Evolutionary conservation across 106 monocot species (phyloP).

Genomic region (Dendrobium officinale): DNA sequence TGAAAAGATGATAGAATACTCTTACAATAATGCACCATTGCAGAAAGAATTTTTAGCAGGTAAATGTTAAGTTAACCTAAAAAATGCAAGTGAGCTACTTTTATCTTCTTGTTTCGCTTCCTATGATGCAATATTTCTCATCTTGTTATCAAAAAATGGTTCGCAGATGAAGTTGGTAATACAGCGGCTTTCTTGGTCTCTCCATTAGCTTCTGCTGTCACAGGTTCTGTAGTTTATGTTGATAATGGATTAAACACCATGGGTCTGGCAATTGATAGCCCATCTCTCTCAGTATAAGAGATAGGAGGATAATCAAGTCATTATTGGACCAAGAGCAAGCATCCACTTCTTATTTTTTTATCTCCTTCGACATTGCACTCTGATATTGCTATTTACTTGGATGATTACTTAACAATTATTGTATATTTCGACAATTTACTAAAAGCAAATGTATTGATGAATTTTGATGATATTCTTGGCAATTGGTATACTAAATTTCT

Average conservation of each 20-base stretch:
- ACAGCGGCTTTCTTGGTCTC: constrained; percentile 65
- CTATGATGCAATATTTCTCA: background rate
- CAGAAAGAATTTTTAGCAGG: constrained; percentile 87
- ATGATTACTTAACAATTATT: no score
- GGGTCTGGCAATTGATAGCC: background rate
- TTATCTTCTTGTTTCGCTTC: no score
- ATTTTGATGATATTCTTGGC: no score
- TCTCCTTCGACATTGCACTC: background rate
- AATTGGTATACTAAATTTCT: no score
- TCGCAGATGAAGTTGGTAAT: constrained; percentile 58
- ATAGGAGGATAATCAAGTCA: background rate
- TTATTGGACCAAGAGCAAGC: background rate
- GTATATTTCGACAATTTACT: no score
- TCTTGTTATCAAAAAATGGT: background rate
- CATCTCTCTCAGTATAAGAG: background rate
- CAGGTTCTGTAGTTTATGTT: constrained; percentile 59
- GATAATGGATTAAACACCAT: background rate
- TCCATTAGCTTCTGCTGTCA: constrained; percentile 58
- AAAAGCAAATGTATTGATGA: no score
- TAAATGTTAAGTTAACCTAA: background rate
- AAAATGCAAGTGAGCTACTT: background rate
- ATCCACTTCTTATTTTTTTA: background rate
- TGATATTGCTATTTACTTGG: background rate
- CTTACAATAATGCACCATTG: constrained; percentile 68
- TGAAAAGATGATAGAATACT: constrained; percentile 95